Evolutionary conservation across 768 basidiomycete genomes (phyloP), one percentile per base, ranked within the genome.

Genomic region (Mycena filopes): DNA sequence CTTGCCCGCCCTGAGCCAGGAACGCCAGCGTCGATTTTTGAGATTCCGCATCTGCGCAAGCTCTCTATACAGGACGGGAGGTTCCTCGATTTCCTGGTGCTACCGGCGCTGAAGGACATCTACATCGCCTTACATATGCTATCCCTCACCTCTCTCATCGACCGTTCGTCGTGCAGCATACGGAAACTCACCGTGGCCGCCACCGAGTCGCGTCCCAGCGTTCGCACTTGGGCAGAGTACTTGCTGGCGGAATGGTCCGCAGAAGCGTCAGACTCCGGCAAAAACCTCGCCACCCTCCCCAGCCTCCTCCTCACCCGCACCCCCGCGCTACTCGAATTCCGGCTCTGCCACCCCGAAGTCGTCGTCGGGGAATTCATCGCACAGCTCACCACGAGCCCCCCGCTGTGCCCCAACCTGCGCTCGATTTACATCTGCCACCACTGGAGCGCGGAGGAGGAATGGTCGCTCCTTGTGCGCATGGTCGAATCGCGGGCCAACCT

Each of bases 81-180:
- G 21, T 63, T 49, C 20, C 48, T 63, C 5, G 26, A 49, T 13
- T 50, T 33, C 26, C n/a, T 63, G 28, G 5, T 26, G 8, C 28
- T 56, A 2, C 62, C 62, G 15, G 40, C 46, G 4, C 25, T 63
- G 31, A 55, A 63, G 23, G 55, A 63, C 26, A 33, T 63, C n/a
- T 41, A 41, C 16, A 38, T 63, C 29, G 0, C 4, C 1, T 7
- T 5, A 5, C 4, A 4, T 12, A 2, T 21, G 1, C 1, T 13
- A 10, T 16, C 38, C 18, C 62, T 63, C 47, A 12, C 23, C 11
- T 21, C 26, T 4, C 41, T 63, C 38, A 41, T 63, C 47, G 54
- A 56, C 47, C 20, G 62, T 7, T 63, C 62, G 2, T 6, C 21
- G 13, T 63, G 55, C 18, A 28, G 29, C 5, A 21, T 50, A 16